A percentile compares a stretch with the other conserved stretches of the same genome.
phyloP scores from a whole-genome alignment of 148 eudicot genomes.

The Salicornia ramosissima region DNA sequence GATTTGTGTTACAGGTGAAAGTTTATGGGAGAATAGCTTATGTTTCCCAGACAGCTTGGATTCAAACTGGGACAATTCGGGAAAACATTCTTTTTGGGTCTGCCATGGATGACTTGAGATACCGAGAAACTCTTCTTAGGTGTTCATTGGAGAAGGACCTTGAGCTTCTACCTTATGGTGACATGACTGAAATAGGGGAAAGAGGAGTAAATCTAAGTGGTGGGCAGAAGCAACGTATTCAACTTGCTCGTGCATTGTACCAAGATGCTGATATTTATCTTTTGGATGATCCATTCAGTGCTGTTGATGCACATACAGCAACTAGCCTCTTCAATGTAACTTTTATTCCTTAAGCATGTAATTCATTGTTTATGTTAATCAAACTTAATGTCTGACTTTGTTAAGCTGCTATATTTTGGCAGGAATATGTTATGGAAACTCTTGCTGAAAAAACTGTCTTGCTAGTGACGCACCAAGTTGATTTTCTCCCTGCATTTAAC shows the following conservation, averaged over 20 bases:
- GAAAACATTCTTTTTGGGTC: slow-evolving; percentile 80
- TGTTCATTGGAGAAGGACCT: slow-evolving; percentile 82
- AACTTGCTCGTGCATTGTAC: slow-evolving; percentile 91
- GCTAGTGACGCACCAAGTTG: slow-evolving; percentile 94
- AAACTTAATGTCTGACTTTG: neutral
- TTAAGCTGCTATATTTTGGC: slow-evolving; percentile 11
- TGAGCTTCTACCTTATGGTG: slow-evolving; percentile 74
- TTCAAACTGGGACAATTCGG: slow-evolving; percentile 78
- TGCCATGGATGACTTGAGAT: slow-evolving; percentile 46
- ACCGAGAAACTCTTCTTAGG: slow-evolving; percentile 61
- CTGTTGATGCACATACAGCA: slow-evolving; percentile 95
- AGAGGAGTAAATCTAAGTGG: slow-evolving; percentile 94
- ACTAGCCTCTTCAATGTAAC: slow-evolving; percentile 70
- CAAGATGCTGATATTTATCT: slow-evolving; percentile 83
- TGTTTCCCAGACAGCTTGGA: slow-evolving; percentile 96
- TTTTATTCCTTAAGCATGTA: neutral
- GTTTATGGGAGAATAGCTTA: slow-evolving; percentile 68
- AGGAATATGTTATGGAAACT: slow-evolving; percentile 87
- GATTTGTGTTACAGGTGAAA: slow-evolving; percentile 39
- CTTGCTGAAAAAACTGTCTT: slow-evolving; percentile 79
- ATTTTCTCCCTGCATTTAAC: slow-evolving; percentile 87
- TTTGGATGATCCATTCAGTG: slow-evolving; percentile 88
- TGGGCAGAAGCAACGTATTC: slow-evolving; percentile 89
- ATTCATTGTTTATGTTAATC: neutral
- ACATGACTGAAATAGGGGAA: slow-evolving; percentile 91